These are phyloP conservation scores for Madurella fahalii DNA, from an alignment of 2,329 filamentous ascomycete genomes.

Conservation along the genomic window DNA sequence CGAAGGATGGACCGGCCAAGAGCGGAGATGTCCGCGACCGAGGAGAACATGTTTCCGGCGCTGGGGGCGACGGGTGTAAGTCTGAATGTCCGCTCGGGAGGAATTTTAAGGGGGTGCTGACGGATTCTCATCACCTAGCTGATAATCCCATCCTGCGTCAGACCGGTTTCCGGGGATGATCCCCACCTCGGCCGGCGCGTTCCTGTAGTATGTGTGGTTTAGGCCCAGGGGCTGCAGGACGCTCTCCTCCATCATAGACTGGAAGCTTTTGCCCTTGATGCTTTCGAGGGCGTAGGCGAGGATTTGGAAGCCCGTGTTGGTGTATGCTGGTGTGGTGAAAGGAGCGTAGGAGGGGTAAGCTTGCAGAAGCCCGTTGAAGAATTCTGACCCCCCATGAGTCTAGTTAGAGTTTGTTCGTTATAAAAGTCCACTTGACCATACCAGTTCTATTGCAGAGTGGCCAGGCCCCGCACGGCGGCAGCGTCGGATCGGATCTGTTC, in stretches of 20 bases:
- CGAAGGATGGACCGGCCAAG: constrained; percentile 42
- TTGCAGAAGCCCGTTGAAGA: constrained; percentile 28
- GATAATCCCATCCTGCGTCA: constrained; percentile 33
- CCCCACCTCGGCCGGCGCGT: constrained; percentile 20
- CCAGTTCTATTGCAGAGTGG: constrained; percentile 24
- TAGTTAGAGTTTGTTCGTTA: not conserved
- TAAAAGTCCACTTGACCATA: constrained; percentile 1
- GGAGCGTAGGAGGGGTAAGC: constrained; percentile 33
- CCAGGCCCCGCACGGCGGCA: constrained; percentile 19
- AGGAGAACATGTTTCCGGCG: constrained; percentile 43
- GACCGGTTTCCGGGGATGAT: constrained; percentile 23
- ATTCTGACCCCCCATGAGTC: constrained; percentile 9
- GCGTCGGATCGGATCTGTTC: constrained; percentile 19
- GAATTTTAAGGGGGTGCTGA: constrained; percentile 25
- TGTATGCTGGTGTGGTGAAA: constrained; percentile 30
- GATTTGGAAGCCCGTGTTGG: constrained; percentile 36
- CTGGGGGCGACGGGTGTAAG: constrained; percentile 18
- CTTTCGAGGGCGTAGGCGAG: constrained; percentile 37
- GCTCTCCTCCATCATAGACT: constrained; percentile 28
- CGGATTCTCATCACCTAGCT: constrained; percentile 39
- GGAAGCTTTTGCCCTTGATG: constrained; percentile 34
- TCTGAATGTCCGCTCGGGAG: not conserved
- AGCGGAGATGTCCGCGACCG: constrained; percentile 37
- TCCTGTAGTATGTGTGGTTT: constrained; percentile 27
- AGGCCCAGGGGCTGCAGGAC: constrained; percentile 33